phyloP scores from a whole-genome alignment of 306 rosid genomes.

The Castanopsis chinensis region DNA sequence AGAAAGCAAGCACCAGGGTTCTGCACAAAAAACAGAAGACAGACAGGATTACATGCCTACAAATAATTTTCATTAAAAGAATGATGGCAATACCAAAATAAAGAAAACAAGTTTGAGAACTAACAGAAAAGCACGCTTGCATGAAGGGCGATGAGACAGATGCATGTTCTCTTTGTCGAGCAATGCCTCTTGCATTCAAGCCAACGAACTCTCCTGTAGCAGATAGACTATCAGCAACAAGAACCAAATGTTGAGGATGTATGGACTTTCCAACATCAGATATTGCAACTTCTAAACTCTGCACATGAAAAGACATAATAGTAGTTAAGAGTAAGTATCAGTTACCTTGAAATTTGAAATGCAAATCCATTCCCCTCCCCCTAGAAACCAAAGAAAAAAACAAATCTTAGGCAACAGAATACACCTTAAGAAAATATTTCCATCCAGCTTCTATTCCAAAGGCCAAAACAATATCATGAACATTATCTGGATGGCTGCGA shows the following conservation, averaged over 20 bases:
- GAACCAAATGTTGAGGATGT: constrained; percentile 72
- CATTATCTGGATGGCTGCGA: constrained; percentile 86
- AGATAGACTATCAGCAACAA: constrained; percentile 71
- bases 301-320: constrained; percentile 30
- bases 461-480: constrained; percentile 56
- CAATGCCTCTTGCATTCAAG: constrained; percentile 76
- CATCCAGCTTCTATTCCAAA: constrained; percentile 82
- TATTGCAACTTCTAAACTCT: constrained; percentile 69
- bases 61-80: constrained; percentile 13
- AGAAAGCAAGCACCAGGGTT: constrained; percentile 74
- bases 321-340: constrained; percentile 15
- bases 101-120: constrained; percentile 37
- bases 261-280: constrained; percentile 77
- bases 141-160: constrained; percentile 72
- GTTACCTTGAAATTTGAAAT: constrained; percentile 8
- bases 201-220: constrained; percentile 85
- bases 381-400: not conserved
- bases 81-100: not conserved
- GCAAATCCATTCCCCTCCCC: not conserved
- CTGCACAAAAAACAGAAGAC: constrained; percentile 52
- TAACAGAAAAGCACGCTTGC: constrained; percentile 94
- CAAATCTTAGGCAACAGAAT: constrained; percentile 21
- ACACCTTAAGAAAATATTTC: constrained; percentile 67
- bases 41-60: constrained; percentile 12
- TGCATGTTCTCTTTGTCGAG: constrained; percentile 64